phyloP scores from a whole-genome alignment of 108 stramenopile genomes.

The Pseudonitzschia pungens region DNA sequence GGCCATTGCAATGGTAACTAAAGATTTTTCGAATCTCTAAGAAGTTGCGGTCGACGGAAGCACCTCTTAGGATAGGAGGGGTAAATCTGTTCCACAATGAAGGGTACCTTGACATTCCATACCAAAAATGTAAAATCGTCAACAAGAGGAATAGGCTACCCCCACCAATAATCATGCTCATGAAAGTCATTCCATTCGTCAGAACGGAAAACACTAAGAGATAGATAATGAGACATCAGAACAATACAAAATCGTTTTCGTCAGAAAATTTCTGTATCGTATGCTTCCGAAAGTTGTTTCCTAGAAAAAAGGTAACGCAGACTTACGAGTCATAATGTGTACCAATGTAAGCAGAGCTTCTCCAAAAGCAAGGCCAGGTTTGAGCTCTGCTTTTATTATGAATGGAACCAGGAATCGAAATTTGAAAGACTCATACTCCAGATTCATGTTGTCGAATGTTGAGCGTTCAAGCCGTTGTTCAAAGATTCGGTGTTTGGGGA shows the following conservation, averaged over 20 bases:
- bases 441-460: conserved; percentile 13
- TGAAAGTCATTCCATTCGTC: background rate
- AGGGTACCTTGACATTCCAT: conserved; percentile 23
- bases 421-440: conserved; percentile 1
- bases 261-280: background rate
- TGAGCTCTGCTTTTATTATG: conserved; percentile 21
- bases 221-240: background rate
- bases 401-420: conserved; percentile 18
- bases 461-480: conserved; percentile 10
- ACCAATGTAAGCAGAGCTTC: conserved; percentile 12
- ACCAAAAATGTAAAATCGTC: conserved; percentile 26
- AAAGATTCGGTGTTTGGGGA: conserved; percentile 1
- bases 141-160: conserved; percentile 6
- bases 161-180: conserved; percentile 16
- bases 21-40: conserved; percentile 13
- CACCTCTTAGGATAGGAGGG: conserved; percentile 2
- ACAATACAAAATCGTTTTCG: background rate
- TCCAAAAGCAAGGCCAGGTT: conserved; percentile 11
- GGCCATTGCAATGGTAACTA: conserved; percentile 15
- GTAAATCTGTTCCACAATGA: conserved; percentile 10
- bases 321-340: conserved; percentile 18
- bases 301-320: background rate
- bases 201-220: conserved; percentile 11
- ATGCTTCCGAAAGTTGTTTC: background rate
- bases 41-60: conserved; percentile 20